Percentiles rank a stretch among this genome's conserved stretches.
Evolutionary conservation across 257 asterid species (phyloP).

Genomic region (Petunia secreta): DNA sequence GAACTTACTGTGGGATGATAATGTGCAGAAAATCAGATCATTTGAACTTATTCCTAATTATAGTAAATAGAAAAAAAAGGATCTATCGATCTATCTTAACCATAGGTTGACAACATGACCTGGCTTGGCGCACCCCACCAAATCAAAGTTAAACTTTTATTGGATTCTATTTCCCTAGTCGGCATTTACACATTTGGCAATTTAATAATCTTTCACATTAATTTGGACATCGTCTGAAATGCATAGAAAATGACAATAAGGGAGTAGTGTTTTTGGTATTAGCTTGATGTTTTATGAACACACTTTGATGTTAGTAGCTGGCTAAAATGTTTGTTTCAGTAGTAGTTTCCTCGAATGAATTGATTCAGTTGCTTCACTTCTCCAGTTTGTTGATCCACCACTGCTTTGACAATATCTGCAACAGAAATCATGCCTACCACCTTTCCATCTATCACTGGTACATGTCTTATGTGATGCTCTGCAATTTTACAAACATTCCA

Average conservation of each 20-base stretch:
- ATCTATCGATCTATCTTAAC: too few species aligned
- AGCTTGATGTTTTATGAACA: not conserved
- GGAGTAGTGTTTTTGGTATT: not conserved
- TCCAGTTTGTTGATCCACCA: conserved; percentile 66
- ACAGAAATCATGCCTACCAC: conserved; percentile 79
- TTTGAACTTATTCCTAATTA: too few species aligned
- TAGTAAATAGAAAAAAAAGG: too few species aligned
- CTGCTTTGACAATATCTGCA: conserved; percentile 69
- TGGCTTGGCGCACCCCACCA: conserved; percentile 15
- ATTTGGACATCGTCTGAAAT: not conserved
- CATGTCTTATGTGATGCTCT: conserved; percentile 79
- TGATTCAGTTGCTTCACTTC: conserved; percentile 65
- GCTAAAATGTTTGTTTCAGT: conserved; percentile 24
- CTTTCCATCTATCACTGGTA: conserved; percentile 80
- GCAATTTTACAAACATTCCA: conserved; percentile 26
- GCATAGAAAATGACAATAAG: not conserved
- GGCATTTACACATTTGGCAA: too few species aligned
- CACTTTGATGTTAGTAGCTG: not conserved
- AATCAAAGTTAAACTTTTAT: not conserved
- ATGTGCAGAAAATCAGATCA: too few species aligned
- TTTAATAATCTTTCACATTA: too few species aligned
- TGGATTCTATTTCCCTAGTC: too few species aligned
- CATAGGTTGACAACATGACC: too few species aligned
- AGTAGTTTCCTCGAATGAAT: conserved; percentile 67
- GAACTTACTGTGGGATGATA: too few species aligned